Evolutionary conservation across 768 basidiomycete species (phyloP), one percentile per base, ranked within the genome.

Genomic region (Tylopilus felleus): DNA sequence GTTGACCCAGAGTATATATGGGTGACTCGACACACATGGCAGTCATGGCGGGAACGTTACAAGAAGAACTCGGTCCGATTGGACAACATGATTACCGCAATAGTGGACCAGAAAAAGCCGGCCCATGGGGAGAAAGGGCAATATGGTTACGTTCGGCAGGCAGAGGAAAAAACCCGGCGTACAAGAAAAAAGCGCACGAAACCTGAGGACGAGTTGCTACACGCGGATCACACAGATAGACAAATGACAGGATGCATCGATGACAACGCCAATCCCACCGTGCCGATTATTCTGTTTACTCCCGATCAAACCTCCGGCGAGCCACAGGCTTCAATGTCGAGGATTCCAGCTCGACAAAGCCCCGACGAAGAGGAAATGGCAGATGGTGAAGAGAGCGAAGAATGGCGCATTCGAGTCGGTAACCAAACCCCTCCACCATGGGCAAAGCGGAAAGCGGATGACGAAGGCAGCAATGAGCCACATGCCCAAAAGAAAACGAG

Each of bases 1-100:
- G 70, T 71, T 47, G 85, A 90, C 56, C 84, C 88, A 2, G 87
- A 88, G 57, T 90, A 82, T 61, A 75, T 79, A 0, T 92, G 90
- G 90, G 90, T 90, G 19, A 77, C 75, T 23, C 83, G 89, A 16
- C 90, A 93, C 65, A 90, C 89, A 2, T 93, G 90, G 90, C 88
- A 91, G 59, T 93, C 90, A 16, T 93, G 90, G 90, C 81, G 90
- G 25, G 90, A 93, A 64, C 78, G 90, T 27, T 93, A 93, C 74
- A 91, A 92, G 75, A 92, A 92, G 70, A 86, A 93, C 56, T 74
- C 87, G 0, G 65, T 72, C 8, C 82, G 88, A 10, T 76, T 92
- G 35, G 88, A 92, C 63, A 63, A 63, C 12, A 70, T 80, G 50
- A 91, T 93, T 49, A 69, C 81, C 2, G 73, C 73, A 5, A 83